These are phyloP conservation scores for Salvia hispanica DNA, from an alignment of 257 asterid genomes.

Conservation along the genomic window DNA sequence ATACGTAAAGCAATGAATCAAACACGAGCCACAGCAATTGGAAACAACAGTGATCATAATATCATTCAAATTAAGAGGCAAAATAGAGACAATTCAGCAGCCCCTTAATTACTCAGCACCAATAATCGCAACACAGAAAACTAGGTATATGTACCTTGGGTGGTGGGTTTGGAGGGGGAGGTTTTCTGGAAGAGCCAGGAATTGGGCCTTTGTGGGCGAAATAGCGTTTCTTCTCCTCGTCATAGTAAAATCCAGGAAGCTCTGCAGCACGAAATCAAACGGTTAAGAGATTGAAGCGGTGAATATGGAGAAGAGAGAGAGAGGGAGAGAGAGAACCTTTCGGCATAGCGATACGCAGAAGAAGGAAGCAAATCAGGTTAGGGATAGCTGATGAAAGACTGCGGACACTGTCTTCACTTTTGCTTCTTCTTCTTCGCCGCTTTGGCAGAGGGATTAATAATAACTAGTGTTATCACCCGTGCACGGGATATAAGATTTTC, in stretches of 20 bases:
- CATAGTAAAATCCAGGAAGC: constrained; percentile 85
- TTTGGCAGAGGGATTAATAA: too few species aligned
- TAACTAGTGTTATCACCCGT: too few species aligned
- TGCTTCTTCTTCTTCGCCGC: not conserved
- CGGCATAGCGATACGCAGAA: constrained; percentile 40
- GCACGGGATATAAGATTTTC: too few species aligned
- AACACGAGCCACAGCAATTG: not conserved
- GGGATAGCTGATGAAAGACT: too few species aligned
- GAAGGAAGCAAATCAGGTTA: too few species aligned
- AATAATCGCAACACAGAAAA: not conserved
- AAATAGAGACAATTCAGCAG: too few species aligned
- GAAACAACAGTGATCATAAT: not conserved
- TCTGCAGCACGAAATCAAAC: constrained; percentile 46
- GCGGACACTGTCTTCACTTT: too few species aligned
- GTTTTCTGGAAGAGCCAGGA: constrained; percentile 75
- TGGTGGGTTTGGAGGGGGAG: constrained; percentile 38
- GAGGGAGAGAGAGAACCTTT: constrained; percentile 38
- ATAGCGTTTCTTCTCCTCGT: constrained; percentile 77
- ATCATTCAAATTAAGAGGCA: too few species aligned
- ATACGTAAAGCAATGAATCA: not conserved
- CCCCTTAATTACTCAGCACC: not conserved
- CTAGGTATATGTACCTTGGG: constrained; percentile 38
- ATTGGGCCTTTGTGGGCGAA: constrained; percentile 82
- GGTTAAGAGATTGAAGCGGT: constrained; percentile 13
- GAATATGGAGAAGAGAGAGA: constrained; percentile 5